phyloP scores from a whole-genome alignment of 495 filamentous ascomycete species.

The Immersiella caudata region DNA sequence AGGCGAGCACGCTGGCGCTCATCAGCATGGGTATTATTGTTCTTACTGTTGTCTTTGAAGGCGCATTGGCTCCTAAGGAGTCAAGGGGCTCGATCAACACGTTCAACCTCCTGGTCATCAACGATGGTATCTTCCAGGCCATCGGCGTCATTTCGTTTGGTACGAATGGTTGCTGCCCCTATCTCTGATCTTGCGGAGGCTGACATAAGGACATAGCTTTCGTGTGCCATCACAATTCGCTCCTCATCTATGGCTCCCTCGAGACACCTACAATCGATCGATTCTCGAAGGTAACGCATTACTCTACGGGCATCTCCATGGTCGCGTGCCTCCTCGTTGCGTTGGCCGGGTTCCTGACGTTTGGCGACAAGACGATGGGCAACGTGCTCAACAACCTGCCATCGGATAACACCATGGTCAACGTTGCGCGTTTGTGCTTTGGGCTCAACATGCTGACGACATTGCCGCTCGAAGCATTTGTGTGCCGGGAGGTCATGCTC shows the following conservation, averaged over 20 bases:
- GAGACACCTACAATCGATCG: constrained; percentile 93
- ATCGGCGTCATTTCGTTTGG: constrained; percentile 98
- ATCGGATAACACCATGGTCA: constrained; percentile 83
- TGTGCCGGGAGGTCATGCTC: constrained; percentile 94
- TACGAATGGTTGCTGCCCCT: constrained; percentile 41
- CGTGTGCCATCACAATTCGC: constrained; percentile 93
- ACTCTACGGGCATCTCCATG: constrained; percentile 85
- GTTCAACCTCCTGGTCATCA: constrained; percentile 66
- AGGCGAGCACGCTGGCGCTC: constrained; percentile 88
- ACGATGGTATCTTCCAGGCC: constrained; percentile 88
- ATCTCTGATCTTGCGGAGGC: constrained; percentile 9
- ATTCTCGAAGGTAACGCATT: constrained; percentile 89
- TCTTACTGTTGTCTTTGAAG: constrained; percentile 85
- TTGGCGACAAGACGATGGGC: constrained; percentile 86
- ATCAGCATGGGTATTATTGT: constrained; percentile 91
- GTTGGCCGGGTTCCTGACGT: constrained; percentile 85
- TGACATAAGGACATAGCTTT: constrained; percentile 62
- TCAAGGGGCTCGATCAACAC: constrained; percentile 67
- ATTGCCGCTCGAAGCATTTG: constrained; percentile 92
- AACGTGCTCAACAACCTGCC: constrained; percentile 99
- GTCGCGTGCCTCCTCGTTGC: constrained; percentile 87
- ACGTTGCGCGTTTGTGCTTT: constrained; percentile 91
- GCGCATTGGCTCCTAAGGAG: constrained; percentile 68
- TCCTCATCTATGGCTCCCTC: constrained; percentile 95
- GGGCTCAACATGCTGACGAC: constrained; percentile 99